Evolutionary conservation across 164 flowering plant genomes (phyloP).

Genomic region (Berberis thunbergii): DNA sequence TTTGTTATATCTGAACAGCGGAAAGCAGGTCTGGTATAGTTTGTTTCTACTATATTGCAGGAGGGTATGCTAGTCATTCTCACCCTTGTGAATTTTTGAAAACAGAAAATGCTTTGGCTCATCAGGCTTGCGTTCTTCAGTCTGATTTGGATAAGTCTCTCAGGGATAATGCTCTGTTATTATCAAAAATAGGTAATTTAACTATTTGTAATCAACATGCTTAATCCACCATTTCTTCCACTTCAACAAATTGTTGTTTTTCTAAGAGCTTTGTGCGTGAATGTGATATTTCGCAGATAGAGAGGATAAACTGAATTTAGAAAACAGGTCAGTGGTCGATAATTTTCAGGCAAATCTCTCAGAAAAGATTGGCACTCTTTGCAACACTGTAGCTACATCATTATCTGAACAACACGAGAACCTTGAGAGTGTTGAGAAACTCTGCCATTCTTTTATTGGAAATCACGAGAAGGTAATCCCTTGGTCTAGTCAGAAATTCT

Average conservation of each 20-base stretch:
- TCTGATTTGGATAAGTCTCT: too few species aligned
- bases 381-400: constrained; percentile 45
- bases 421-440: constrained; percentile 54
- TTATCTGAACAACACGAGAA: constrained; percentile 63
- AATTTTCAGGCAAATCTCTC: constrained; percentile 54
- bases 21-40: too few species aligned
- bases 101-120: too few species aligned
- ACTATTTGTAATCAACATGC: neutral
- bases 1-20: too few species aligned
- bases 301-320: constrained; percentile 71
- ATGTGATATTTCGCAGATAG: constrained; percentile 33
- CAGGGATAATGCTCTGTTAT: too few species aligned
- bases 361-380: constrained; percentile 54
- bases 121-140: too few species aligned
- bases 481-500: neutral
- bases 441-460: constrained; percentile 50
- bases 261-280: neutral
- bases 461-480: constrained; percentile 53
- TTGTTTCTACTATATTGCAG: too few species aligned
- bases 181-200: too few species aligned
- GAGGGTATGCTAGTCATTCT: too few species aligned
- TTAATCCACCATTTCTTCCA: neutral
- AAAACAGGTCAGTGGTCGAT: constrained; percentile 60
- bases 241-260: neutral
- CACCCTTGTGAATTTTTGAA: too few species aligned